phyloP scores from a whole-genome alignment of 192 early-diverging fungal genomes.

The Phycomyces blakesleeanus region DNA sequence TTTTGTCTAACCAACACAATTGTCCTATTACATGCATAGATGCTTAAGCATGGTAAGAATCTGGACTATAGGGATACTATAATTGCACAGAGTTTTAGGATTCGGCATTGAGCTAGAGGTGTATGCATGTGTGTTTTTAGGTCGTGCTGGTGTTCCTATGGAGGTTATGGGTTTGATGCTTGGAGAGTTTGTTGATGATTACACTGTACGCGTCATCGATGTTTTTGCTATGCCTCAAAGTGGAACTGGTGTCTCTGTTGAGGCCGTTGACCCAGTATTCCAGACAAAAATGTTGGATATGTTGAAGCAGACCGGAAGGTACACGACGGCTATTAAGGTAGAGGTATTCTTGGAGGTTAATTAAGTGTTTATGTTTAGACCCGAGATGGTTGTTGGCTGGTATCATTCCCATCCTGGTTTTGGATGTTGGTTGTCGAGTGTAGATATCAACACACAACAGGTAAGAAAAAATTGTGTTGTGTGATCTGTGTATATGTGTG shows the following conservation, averaged over 20 bases:
- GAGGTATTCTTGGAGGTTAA: background rate
- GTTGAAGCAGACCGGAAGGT: slow-evolving; percentile 98
- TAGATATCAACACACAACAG: slow-evolving; percentile 99
- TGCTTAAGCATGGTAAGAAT: slow-evolving; percentile 80
- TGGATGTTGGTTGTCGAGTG: slow-evolving; percentile 99
- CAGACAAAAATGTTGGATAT: slow-evolving; percentile 99
- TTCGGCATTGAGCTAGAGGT: background rate
- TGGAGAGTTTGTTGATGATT: slow-evolving; percentile 99
- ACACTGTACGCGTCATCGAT: slow-evolving; percentile 98
- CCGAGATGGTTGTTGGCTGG: slow-evolving; percentile 99
- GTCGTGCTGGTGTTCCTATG: slow-evolving; percentile 97
- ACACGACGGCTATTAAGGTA: background rate
- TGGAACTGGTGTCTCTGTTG: slow-evolving; percentile 98
- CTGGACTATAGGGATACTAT: background rate
- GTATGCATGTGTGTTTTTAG: slow-evolving; percentile 36
- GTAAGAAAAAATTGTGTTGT: slow-evolving; percentile 36
- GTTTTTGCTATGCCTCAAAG: slow-evolving; percentile 99
- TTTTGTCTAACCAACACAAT: background rate
- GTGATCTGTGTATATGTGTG: background rate
- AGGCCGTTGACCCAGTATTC: slow-evolving; percentile 98
- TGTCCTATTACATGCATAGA: slow-evolving; percentile 38
- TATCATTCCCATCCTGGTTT: slow-evolving; percentile 99
- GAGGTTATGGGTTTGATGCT: slow-evolving; percentile 99
- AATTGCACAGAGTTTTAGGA: slow-evolving; percentile 12
- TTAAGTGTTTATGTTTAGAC: slow-evolving; percentile 45